Base-by-base conservation (phyloP, 2,329 filamentous ascomycete species). In the Colletotrichum eleusines region DNA sequence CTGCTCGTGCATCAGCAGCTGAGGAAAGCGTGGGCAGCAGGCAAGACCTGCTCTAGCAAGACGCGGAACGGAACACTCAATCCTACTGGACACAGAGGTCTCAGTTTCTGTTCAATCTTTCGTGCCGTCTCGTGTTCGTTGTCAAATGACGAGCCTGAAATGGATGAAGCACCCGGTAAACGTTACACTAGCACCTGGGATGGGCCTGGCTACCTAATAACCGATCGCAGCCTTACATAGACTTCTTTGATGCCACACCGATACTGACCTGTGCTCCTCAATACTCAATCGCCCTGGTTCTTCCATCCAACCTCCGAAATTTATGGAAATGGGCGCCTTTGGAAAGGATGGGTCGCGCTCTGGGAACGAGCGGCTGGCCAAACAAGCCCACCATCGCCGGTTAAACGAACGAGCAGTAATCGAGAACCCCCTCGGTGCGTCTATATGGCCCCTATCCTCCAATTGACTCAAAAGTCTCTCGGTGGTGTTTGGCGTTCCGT, bases 371-470 rank as follows among this genome's bases (percentile, higher is more conserved):
- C 63, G 72, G 12, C 64, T 76, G 44, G 62, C 69, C 14, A 68
- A 69, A 18, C 77, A 79, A 58, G 74, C 76, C 2, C 68, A 74
- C 14, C 76, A 73, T 54, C 76, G 79, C 63, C 76, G 76, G 20
- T 73, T 75, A 31, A 81, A 81, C 53, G 76, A 78, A 59, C 76
- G 77, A 38, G 78, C 78, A 9, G 73, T 81, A 48, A 82, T 82
- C 28, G 80, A 81, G 59, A 82, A 80, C 51, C 79, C 80, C 3
- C 69, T 82, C 48, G 74, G 78, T 79, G 71, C 20, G 40, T 59
- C 18, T n/a, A 12, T 3, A 14, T 6, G 9, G 5, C 23, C 31
- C 18, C 11, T 6, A n/a, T 3, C 1, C 2, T 28, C 16, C 6
- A 26, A 16, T n/a, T 9, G 12, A 8, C 8, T 38, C 14, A 4